Evolutionary conservation across 495 filamentous ascomycete species (phyloP).

Genomic region (Neurospora africana): DNA sequence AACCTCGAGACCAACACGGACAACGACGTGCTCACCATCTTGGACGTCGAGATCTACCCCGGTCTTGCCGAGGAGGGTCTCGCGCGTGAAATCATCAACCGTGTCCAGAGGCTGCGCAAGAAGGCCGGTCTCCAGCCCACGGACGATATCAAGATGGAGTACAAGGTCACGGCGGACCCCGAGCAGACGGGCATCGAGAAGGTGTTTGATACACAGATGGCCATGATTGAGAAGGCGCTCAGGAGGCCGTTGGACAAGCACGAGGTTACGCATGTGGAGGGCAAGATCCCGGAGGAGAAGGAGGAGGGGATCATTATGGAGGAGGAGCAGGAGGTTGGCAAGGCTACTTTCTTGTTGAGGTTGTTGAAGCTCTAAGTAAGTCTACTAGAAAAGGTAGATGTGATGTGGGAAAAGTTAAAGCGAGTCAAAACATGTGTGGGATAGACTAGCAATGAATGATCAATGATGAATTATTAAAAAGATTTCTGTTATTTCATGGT

Average conservation of each 20-base stretch:
- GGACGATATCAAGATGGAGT: slow-evolving; percentile 38
- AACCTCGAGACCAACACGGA: slow-evolving; percentile 79
- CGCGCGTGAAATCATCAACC: slow-evolving; percentile 35
- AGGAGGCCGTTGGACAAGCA: slow-evolving; percentile 71
- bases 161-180: slow-evolving; percentile 48
- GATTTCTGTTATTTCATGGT: background rate
- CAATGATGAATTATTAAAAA: background rate
- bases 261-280: slow-evolving; percentile 51
- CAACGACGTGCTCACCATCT: slow-evolving; percentile 34
- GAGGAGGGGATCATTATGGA: slow-evolving; percentile 59
- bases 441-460: background rate
- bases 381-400: background rate
- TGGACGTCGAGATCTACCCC: slow-evolving; percentile 32
- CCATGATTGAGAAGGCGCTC: slow-evolving; percentile 67
- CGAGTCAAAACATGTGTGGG: background rate
- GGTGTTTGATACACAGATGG: slow-evolving; percentile 59
- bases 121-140: slow-evolving; percentile 34
- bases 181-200: slow-evolving; percentile 63
- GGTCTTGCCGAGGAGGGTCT: slow-evolving; percentile 34
- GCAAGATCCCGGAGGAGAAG: slow-evolving; percentile 46
- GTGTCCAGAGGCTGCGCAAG: slow-evolving; percentile 37
- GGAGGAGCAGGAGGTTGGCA: slow-evolving; percentile 85
- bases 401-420: background rate
- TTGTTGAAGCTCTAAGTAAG: slow-evolving; percentile 55
- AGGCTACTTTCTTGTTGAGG: slow-evolving; percentile 74